Evolutionary conservation across 2,329 filamentous ascomycete species (phyloP).

Genomic region (Fusarium bactridioides): DNA sequence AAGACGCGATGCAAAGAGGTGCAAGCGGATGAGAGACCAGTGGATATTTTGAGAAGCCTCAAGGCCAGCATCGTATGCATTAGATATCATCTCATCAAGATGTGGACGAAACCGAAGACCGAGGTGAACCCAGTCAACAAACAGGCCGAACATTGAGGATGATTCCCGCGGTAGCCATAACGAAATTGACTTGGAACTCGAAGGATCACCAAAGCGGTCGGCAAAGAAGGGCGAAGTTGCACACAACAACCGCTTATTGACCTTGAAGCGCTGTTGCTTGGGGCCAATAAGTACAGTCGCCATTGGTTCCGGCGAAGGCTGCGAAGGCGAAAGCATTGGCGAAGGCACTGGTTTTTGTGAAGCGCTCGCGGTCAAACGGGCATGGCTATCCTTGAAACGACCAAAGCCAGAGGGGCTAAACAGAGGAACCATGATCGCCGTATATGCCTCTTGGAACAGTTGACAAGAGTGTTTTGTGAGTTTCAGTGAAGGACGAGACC

Average conservation of each 20-base stretch:
- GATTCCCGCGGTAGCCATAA: slow-evolving; percentile 57
- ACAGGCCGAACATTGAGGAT: slow-evolving; percentile 61
- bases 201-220: slow-evolving; percentile 51
- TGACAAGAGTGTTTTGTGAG: slow-evolving; percentile 5
- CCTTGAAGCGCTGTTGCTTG: slow-evolving; percentile 51
- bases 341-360: slow-evolving; percentile 38
- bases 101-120: slow-evolving; percentile 52
- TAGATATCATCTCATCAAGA: slow-evolving; percentile 52
- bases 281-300: slow-evolving; percentile 54
- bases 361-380: slow-evolving; percentile 13
- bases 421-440: slow-evolving; percentile 35
- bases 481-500: slow-evolving; percentile 28
- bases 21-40: slow-evolving; percentile 64
- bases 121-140: slow-evolving; percentile 61
- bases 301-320: slow-evolving; percentile 36
- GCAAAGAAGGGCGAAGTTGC: slow-evolving; percentile 58
- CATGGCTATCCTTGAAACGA: slow-evolving; percentile 30
- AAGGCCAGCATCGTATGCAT: slow-evolving; percentile 42
- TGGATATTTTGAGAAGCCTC: slow-evolving; percentile 54
- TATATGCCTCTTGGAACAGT: slow-evolving; percentile 5
- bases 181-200: slow-evolving; percentile 42
- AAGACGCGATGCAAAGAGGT: slow-evolving; percentile 64
- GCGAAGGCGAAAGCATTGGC: slow-evolving; percentile 29
- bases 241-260: slow-evolving; percentile 57
- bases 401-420: slow-evolving; percentile 35